Conservation (phyloP, 805 yeast species). For the Cephaloascus albidus region DNA sequence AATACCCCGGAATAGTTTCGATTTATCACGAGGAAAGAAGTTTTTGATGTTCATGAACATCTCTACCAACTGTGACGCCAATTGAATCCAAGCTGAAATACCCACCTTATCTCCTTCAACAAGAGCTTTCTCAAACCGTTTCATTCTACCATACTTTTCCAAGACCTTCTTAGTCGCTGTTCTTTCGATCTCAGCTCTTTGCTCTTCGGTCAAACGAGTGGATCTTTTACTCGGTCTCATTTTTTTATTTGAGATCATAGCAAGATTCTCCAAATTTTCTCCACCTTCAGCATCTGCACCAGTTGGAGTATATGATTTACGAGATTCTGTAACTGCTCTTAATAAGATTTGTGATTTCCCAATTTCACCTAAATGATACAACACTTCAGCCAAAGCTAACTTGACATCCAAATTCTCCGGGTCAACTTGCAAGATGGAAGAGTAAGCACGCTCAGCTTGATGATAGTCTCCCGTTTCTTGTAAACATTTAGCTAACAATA, state of each 20-base stretch:
- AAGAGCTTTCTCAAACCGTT: constrained; percentile 21
- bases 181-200: constrained; percentile 45
- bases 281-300: constrained; percentile 12
- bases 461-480: constrained; percentile 62
- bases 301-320: background rate
- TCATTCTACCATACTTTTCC: constrained; percentile 45
- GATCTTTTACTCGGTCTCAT: constrained; percentile 7
- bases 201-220: constrained; percentile 25
- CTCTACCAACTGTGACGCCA: constrained; percentile 76
- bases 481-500: constrained; percentile 68
- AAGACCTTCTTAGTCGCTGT: constrained; percentile 48
- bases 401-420: constrained; percentile 65
- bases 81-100: constrained; percentile 69
- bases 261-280: constrained; percentile 10
- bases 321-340: background rate
- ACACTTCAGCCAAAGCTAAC: constrained; percentile 74
- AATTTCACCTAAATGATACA: constrained; percentile 54
- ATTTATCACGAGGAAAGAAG: constrained; percentile 72
- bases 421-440: constrained; percentile 40
- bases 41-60: constrained; percentile 69
- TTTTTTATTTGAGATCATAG: constrained; percentile 8
- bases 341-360: constrained; percentile 8
- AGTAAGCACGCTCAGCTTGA: constrained; percentile 54
- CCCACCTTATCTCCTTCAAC: constrained; percentile 33
- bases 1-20: constrained; percentile 60